Base-by-base conservation (phyloP, 73 alveolate species). In the Paramecium bursaria region DNA sequence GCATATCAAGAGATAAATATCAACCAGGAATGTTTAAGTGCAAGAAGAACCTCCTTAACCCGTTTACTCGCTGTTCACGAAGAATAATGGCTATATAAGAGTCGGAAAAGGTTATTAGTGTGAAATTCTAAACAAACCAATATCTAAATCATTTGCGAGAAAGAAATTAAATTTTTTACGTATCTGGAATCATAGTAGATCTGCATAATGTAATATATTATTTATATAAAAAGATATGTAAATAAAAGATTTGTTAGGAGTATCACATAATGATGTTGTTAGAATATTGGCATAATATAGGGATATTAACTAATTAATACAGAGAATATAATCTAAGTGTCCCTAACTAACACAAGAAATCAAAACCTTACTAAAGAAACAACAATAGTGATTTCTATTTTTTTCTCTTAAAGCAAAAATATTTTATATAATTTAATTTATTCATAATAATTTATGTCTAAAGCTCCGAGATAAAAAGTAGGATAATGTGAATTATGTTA, bases 401-500 rank as follows among this genome's bases (percentile, higher is more conserved):
- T n/a, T n/a, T n/a, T n/a, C n/a, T n/a, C n/a, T n/a, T n/a, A n/a
- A n/a, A n/a, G n/a, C n/a, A n/a, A n/a, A n/a, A n/a, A n/a, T n/a
- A n/a, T n/a, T n/a, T n/a, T n/a, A n/a, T n/a, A n/a, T n/a, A n/a
- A n/a, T n/a, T n/a, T n/a, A n/a, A n/a, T n/a, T n/a, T n/a, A n/a
- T n/a, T n/a, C n/a, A n/a, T n/a, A n/a, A n/a, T n/a, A n/a, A n/a
- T n/a, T n/a, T n/a, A 67, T 67, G 82, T n/a, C 82, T 57, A 39
- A 53, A 15, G 21, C 35, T 47, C 55, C 55, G 21, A 31, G 82
- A 39, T 57, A 53, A 14, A 67, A 67, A 14, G 50, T 19, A 35
- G 7, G 22, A 31, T 21, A 42, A 15, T 67, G 82, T 35, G 82
- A 67, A 42, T 25, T 67, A 13, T 67, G 82, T 17, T 22, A 6